Evolutionary conservation across 1,139 yeast genomes (phyloP).

Genomic region (Wickerhamomyces sp.): DNA sequence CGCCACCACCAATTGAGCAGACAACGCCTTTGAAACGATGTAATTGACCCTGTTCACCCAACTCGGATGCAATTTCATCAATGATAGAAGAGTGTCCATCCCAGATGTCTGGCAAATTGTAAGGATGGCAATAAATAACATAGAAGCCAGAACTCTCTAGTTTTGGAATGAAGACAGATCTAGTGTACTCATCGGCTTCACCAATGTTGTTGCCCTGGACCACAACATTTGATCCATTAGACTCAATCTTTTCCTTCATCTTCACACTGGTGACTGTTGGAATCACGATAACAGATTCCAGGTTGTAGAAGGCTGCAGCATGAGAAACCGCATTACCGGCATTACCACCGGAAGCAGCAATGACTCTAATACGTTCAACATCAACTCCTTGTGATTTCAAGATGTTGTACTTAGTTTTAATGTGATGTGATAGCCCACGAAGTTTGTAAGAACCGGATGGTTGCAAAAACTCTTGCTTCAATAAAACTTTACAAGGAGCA

Average conservation of each 20-base stretch:
- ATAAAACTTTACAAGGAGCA: conserved; percentile 43
- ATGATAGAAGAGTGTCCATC: conserved; percentile 60
- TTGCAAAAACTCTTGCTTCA: conserved; percentile 62
- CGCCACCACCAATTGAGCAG: conserved; percentile 75
- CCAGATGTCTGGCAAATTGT: conserved; percentile 61
- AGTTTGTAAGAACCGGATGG: conserved; percentile 73
- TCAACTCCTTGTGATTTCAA: conserved; percentile 2
- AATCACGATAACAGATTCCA: conserved; percentile 61
- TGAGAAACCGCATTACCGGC: conserved; percentile 76
- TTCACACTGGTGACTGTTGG: conserved; percentile 43
- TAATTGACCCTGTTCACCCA: conserved; percentile 24
- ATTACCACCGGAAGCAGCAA: conserved; percentile 71
- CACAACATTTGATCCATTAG: conserved; percentile 49
- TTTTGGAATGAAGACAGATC: conserved; percentile 32
- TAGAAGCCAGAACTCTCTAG: conserved; percentile 25
- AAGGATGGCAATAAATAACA: conserved; percentile 67
- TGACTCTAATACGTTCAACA: conserved; percentile 38
- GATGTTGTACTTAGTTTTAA: conserved; percentile 22
- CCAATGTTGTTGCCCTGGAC: conserved; percentile 55
- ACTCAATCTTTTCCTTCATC: conserved; percentile 35
- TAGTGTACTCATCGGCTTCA: conserved; percentile 57
- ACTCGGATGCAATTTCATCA: conserved; percentile 48
- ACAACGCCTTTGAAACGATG: conserved; percentile 50
- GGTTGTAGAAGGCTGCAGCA: conserved; percentile 41
- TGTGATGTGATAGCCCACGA: conserved; percentile 55